phyloP scores from a whole-genome alignment of 805 yeast species.

The Suhomyces emberorum region DNA sequence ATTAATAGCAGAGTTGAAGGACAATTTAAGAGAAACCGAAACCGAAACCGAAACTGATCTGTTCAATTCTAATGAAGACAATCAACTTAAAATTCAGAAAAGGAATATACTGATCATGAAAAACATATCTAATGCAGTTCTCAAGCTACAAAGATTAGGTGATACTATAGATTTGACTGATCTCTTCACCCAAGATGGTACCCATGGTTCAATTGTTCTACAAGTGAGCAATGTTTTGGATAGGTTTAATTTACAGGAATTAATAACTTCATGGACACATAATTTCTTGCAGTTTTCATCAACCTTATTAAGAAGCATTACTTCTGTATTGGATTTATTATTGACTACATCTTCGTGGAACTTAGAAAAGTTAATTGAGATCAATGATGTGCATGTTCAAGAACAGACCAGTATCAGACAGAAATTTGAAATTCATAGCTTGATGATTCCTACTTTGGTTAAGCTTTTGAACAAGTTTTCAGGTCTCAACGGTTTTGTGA shows the following conservation, averaged over 20 bases:
- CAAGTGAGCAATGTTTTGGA: constrained; percentile 10
- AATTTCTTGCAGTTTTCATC: constrained; percentile 14
- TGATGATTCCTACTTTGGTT: constrained; percentile 13
- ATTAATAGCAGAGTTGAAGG: constrained; percentile 17
- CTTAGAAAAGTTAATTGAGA: constrained; percentile 29
- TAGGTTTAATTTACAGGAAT: constrained; percentile 16
- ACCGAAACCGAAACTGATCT: constrained; percentile 17
- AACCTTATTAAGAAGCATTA: constrained; percentile 14
- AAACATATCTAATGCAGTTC: constrained; percentile 14
- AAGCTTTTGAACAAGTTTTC: constrained; percentile 18
- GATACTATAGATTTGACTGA: constrained; percentile 21
- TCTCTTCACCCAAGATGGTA: constrained; percentile 4
- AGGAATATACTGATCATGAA: constrained; percentile 12
- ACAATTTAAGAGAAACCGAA: constrained; percentile 11
- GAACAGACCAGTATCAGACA: constrained; percentile 20
- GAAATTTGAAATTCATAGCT: constrained; percentile 19
- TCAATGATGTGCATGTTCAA: constrained; percentile 18
- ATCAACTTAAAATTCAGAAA: constrained; percentile 16
- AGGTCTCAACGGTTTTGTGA: constrained; percentile 15
- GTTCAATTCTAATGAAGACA: constrained; percentile 9
- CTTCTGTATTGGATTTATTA: constrained; percentile 22
- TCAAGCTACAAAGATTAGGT: constrained; percentile 25
- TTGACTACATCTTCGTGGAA: constrained; percentile 31
- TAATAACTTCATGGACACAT: constrained; percentile 20
- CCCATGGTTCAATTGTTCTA: constrained; percentile 11